These are phyloP conservation scores for Schrenkiella parvula DNA, from an alignment of 345 rosid species.

Conservation along the genomic window DNA sequence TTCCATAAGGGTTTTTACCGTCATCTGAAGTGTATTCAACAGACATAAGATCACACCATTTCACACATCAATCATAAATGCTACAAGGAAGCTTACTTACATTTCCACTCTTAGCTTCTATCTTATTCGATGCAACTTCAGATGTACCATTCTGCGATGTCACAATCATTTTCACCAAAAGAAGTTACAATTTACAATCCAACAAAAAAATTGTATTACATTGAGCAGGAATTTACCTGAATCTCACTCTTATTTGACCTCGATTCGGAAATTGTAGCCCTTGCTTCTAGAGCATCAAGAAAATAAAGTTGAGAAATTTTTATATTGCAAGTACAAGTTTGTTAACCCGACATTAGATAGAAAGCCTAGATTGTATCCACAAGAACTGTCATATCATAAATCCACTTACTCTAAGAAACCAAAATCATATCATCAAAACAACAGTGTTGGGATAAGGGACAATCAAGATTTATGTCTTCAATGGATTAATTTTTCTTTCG, in stretches of 20 bases:
- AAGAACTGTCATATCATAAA: background rate
- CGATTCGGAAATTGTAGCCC: conserved; percentile 40
- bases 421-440: no score
- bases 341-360: background rate
- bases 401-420: background rate
- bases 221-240: conserved; percentile 42
- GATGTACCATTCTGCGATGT: conserved; percentile 33
- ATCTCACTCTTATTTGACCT: conserved; percentile 45
- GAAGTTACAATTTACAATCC: conserved; percentile 9
- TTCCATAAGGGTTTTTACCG: conserved; percentile 59
- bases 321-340: conserved; percentile 2
- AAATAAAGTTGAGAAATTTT: background rate
- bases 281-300: conserved; percentile 46
- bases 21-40: conserved; percentile 47
- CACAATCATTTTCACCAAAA: conserved; percentile 8
- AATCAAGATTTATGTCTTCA: background rate
- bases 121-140: conserved; percentile 26
- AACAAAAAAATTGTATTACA: background rate
- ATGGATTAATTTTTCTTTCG: background rate
- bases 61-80: background rate
- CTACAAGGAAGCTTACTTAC: conserved; percentile 37
- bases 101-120: conserved; percentile 44
- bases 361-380: conserved; percentile 1
- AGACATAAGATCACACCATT: background rate
- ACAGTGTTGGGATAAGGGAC: background rate